Base-by-base conservation (phyloP, 176 grass and related monocot species). In the Oryza meyeriana region DNA sequence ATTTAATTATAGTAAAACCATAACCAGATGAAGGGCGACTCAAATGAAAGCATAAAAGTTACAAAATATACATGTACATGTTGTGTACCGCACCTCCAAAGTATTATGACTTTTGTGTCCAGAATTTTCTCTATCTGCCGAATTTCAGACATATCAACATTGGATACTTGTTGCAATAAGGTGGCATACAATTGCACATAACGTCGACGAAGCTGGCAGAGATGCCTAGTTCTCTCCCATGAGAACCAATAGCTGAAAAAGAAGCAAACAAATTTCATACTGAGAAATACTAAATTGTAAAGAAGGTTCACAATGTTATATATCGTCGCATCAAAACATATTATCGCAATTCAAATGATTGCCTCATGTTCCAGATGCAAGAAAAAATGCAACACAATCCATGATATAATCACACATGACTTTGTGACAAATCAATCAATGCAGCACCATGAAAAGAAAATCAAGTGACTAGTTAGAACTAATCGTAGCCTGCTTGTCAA, bases 161-260 rank as follows among this genome's bases (percentile, higher is more conserved):
- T 85, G n/a, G 85, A 18, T 59, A 88, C 84, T 64, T 95, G 92
- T 84, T 98, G 92, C 85, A 98, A 90, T 67, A 75, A 79, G 42
- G 76, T 86, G 45, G 87, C 88, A 89, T 98, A 98, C 66, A 95
- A 66, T 64, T 95, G 95, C 77, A 98, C 88, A 85, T 98, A 98
- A 68, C 87, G 95, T 14, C 95, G 88, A 41, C 92, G 90, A 71
- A 98, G 92, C 85, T 98, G 95, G 78, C 95, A 95, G 64, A 91
- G 92, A 86, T 93, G 70, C 69, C 78, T 93, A 34, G 94, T 98
- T 88, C 93, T 95, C 83, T 95, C 95, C 95, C 95, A 98, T 35
- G 95, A 95, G 74, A 91, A 91, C 85, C 80, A 87, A 88, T 93
- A 90, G 88, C 84, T 90, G 61, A 30, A 78, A 87, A 59, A 71